Evolutionary conservation across 2,329 filamentous ascomycete species (phyloP).

Genomic region (Sporothrix protearum): DNA sequence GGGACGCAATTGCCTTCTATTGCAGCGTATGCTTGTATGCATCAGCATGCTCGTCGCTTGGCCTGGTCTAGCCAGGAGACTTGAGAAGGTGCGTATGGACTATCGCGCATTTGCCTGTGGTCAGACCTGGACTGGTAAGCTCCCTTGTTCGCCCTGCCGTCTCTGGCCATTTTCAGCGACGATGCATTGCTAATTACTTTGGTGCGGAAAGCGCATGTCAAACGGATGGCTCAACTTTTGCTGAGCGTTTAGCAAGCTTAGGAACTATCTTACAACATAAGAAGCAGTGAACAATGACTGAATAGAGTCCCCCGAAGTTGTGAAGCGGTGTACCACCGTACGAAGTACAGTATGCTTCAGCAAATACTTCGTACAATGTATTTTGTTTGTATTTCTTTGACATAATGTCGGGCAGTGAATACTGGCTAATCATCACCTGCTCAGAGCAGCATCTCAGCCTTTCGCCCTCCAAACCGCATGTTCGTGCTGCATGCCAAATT

Average conservation of each 20-base stretch:
- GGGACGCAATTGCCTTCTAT: background rate
- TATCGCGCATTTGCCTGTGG: background rate
- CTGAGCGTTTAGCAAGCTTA: background rate
- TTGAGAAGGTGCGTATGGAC: background rate
- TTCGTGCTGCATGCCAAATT: background rate
- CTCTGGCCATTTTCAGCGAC: too few relatives aligned
- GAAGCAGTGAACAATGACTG: background rate
- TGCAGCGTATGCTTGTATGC: background rate
- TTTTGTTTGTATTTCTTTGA: background rate
- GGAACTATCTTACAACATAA: background rate
- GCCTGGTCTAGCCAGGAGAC: background rate
- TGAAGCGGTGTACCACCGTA: too few relatives aligned
- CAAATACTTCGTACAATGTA: too few relatives aligned
- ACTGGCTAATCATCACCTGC: background rate
- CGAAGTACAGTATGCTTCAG: too few relatives aligned
- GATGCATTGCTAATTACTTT: background rate
- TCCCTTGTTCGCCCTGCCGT: background rate
- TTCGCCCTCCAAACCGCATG: background rate
- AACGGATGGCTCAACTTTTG: background rate
- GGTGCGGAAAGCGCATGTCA: background rate
- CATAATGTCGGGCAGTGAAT: background rate
- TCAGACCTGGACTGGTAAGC: background rate
- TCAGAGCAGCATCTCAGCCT: background rate
- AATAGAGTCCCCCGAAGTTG: too few relatives aligned
- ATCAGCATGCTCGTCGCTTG: background rate